Base-by-base conservation (phyloP, 306 rosid species). In the Lathyrus oleraceus region DNA sequence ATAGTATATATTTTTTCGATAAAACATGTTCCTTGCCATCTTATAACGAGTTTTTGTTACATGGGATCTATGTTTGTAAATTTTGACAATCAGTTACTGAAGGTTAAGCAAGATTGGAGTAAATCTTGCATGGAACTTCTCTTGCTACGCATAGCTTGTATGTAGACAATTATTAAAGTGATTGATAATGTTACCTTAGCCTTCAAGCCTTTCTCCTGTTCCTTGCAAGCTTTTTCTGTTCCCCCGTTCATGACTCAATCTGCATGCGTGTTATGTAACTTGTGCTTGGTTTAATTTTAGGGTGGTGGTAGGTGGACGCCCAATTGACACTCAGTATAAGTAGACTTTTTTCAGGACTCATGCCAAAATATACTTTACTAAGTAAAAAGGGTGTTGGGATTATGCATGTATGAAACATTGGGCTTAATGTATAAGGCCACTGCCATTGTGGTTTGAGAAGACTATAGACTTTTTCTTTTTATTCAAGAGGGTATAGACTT, bases 51-150 rank as follows among this genome's bases (percentile, higher is more conserved):
- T 62, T 42, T 16, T n/a, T 57, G n/a, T 23, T 25, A 8, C 59
- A 30, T 28, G 25, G 74, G 47, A 65, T 65, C 38, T 74, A 14
- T 7, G 48, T 47, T 68, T 64, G 14, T 72, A 38, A 64, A 48
- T 65, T 74, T 36, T 45, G 54, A 66, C 8, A 39, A 40, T 43
- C 49, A 40, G 19, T 61, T 63, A 48, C 47, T 62, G 66, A 72
- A 53, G 69, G 35, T 36, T 48, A 30, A 67, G 51, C 40, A 60
- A 4, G 32, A 15, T 11, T 35, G 9, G 39, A 35, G 20, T 52
- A 8, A 10, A 19, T 14, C 57, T 40, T 36, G 21, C 51, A 5
- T 40, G 25, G 32, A 47, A 7, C 25, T 61, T 48, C 73, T 20
- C 10, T 71, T 15, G 2, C 27, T 10, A 17, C 7, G 19, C 30